Conservation (phyloP, 2,329 filamentous ascomycete species). For the Macroventuria anomochaeta region DNA sequence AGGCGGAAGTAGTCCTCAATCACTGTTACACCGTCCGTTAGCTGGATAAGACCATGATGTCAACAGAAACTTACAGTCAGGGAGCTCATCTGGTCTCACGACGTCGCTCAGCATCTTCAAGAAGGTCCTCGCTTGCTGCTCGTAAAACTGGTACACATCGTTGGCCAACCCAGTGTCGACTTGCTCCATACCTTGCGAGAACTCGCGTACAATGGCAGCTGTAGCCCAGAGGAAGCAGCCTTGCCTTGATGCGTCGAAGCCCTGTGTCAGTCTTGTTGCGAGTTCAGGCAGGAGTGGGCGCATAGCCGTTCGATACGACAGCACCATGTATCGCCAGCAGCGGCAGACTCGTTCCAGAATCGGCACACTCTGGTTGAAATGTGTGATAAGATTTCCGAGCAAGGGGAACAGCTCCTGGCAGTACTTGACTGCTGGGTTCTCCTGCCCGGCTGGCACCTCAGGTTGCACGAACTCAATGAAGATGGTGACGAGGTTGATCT, state of each 20-base stretch:
- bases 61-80: conserved; percentile 60
- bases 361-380: conserved; percentile 82
- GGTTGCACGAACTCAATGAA: conserved; percentile 83
- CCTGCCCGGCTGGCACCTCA: conserved; percentile 69
- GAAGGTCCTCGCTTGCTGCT: conserved; percentile 89
- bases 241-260: conserved; percentile 85
- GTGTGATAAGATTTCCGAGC: conserved; percentile 83
- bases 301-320: conserved; percentile 91
- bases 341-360: conserved; percentile 93
- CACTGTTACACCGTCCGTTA: conserved; percentile 55
- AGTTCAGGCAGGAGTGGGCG: conserved; percentile 82
- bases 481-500: conserved; percentile 88
- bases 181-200: conserved; percentile 86
- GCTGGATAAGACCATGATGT: conserved; percentile 13
- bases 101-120: conserved; percentile 87
- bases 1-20: conserved; percentile 98
- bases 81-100: conserved; percentile 72
- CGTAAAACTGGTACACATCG: conserved; percentile 92
- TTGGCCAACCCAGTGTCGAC: conserved; percentile 82
- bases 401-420: conserved; percentile 94
- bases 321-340: conserved; percentile 96
- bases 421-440: conserved; percentile 93
- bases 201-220: conserved; percentile 91
- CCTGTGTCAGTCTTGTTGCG: conserved; percentile 84
- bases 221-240: conserved; percentile 99